Evolutionary conservation across 1,284 basidiomycete genomes (phyloP).

Genomic region (Microbotryomycetes sp.): DNA sequence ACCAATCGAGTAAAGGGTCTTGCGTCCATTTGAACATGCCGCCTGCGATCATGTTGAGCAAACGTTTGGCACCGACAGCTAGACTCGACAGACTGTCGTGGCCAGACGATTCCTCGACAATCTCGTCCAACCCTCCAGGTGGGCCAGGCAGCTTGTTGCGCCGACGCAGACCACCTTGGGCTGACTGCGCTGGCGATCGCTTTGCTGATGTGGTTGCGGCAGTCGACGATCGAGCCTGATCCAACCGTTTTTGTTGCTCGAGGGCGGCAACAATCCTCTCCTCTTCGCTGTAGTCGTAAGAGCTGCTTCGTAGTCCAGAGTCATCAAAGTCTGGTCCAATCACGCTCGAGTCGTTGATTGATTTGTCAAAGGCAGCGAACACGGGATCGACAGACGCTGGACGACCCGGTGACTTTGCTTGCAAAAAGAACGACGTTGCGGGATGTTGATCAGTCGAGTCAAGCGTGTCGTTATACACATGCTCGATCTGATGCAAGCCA

Average conservation of each 20-base stretch:
- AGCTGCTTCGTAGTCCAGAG: conserved; percentile 52
- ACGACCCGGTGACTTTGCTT: conserved; percentile 12
- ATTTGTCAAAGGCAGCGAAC: conserved; percentile 23
- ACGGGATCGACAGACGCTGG: conserved; percentile 7
- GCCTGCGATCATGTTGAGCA: not conserved
- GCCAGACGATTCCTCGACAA: not conserved
- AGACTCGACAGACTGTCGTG: conserved; percentile 4
- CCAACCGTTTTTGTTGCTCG: conserved; percentile 7
- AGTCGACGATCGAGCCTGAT: not conserved
- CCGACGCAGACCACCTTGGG: not conserved
- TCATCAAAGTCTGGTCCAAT: conserved; percentile 45
- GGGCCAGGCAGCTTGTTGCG: conserved; percentile 1
- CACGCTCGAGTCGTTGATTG: not conserved
- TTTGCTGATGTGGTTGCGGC: not conserved
- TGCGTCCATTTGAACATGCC: conserved; percentile 5
- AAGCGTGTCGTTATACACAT: not conserved
- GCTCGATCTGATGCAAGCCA: not conserved
- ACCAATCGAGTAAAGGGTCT: conserved; percentile 33
- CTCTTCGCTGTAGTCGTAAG: conserved; percentile 69
- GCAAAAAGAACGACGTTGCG: conserved; percentile 21
- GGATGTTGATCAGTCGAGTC: not conserved
- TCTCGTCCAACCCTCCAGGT: not conserved
- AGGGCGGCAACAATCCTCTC: conserved; percentile 44
- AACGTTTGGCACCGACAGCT: not conserved
- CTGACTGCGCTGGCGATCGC: no score